Base-by-base conservation (phyloP, 805 yeast genomes). In the Teunomyces tritomae region DNA sequence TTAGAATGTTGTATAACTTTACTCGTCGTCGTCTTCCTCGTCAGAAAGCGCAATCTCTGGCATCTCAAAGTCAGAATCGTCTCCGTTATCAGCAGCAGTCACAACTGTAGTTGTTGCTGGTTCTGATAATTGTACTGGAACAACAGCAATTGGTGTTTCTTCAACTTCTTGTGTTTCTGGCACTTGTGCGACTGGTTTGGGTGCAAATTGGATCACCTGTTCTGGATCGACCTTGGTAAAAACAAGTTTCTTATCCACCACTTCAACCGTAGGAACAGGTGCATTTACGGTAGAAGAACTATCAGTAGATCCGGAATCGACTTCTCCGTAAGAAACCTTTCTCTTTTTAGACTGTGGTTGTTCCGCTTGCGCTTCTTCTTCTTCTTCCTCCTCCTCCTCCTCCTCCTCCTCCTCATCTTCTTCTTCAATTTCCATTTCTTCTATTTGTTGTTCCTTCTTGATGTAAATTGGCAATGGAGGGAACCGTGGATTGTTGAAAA, bases 401-500 rank as follows among this genome's bases (percentile, higher is more conserved):
- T 44, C 14, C 4, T 28, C 27, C 10, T 47, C 16, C 11, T 17
- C 24, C 24, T 24, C 26, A 16, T 16, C 17, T n/a, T 26, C 24
- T 8, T 16, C 17, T 14, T 24, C 43, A 33, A 33, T 42, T 16
- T 36, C 47, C 14, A 10, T 49, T 28, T 29, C 33, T 17, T 44
- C 50, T 16, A 20, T 28, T 39, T 39, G 29, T 28, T 17, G 42
- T 39, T 32, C 56, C 30, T 45, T 61, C 49, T 52, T 59, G 35
- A 57, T 52, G 33, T 51, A 64, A 10, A 53, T 51, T 5, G 72
- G 70, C 43, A 68, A 57, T 6, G 72, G 73, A 3, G 96, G 96
- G 55, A 89, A 79, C 57, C 94, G 74, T 36, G 96, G 96, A 57
- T 86, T 85, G 46, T 80, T 76, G 55, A 88, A 72, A 1, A 85